Base-by-base conservation (phyloP, 768 basidiomycete genomes). In the Pleurotus pulmonarius region DNA sequence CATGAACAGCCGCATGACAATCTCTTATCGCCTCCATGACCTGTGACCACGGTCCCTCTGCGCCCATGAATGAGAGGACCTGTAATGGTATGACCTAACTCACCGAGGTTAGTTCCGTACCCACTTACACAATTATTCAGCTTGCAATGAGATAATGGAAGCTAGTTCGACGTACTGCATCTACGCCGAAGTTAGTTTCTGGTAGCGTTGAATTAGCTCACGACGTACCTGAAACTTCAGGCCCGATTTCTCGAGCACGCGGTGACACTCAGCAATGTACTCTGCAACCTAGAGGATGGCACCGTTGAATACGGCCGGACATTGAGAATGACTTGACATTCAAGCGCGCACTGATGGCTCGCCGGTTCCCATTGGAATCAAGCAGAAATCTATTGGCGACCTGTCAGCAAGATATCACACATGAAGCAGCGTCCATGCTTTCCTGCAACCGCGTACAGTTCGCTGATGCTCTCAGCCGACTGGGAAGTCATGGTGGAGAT, bases 21-120 rank as follows among this genome's bases (percentile, higher is more conserved):
- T 89, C 90, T 61, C 93, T 90, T 59, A 98, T 97, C 2, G 88
- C 92, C 62, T 88, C 77, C 57, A 82, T 86, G 40, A 98, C 96
- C 49, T 83, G 75, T 20, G 80, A 77, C 93, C 92, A 98, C 0
- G 91, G 88, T 4, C 94, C 94, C 70, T 95, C 90, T 81, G 61
- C 12, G 72, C 51, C 29, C 11, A 34, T 34, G 11, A 34, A 9
- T 34, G 9, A 8, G 29, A 9, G 29, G 29, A 9, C 29, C 2
- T 9, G 9, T 1, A 8, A 34, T 34, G 26, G 26, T 29, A 34
- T 39, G 43, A 16, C 13, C 13, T 38, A 16, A 65, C 73, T 44
- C 61, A 81, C 90, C 92, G 40, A 96, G 64, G 67, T 96, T 96
- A 1, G 95, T 97, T 18, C 94, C 94, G 64, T 95, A 97, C 4